A percentile compares a stretch with the other conserved stretches of the same genome.
These are phyloP conservation scores for Carex kokanica DNA, from an alignment of 176 grass and related monocot species.

Conservation along the genomic window DNA sequence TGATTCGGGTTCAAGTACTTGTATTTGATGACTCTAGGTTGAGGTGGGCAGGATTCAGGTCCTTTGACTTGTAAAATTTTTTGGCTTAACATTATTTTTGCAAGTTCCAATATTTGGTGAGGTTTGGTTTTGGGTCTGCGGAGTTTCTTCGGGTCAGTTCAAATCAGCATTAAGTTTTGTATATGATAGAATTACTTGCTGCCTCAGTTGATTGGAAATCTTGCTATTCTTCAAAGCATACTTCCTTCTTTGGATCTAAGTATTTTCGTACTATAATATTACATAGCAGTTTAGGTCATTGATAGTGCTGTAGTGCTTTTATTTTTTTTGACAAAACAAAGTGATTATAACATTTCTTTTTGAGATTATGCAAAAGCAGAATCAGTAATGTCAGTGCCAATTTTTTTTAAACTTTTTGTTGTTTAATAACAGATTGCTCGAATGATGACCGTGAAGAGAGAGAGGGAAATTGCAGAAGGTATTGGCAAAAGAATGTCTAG, in stretches of 20 bases:
- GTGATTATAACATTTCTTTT: not conserved
- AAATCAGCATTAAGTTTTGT: not conserved
- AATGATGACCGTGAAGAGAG: slow-evolving; percentile 91
- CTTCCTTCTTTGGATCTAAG: not conserved
- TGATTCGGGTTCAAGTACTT: not conserved
- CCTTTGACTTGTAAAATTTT: too few species aligned
- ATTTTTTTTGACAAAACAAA: not conserved
- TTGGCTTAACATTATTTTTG: too few species aligned
- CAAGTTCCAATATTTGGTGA: not conserved
- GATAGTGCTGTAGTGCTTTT: not conserved
- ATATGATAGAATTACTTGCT: not conserved
- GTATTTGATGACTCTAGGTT: not conserved
- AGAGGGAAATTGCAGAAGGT: slow-evolving; percentile 83
- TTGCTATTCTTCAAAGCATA: not conserved
- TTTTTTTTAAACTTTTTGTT: not conserved
- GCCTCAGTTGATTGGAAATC: not conserved
- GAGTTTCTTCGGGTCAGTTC: not conserved
- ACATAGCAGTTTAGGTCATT: not conserved
- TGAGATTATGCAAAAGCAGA: not conserved
- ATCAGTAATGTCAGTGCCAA: not conserved
- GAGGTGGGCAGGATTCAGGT: not conserved
- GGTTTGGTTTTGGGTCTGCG: not conserved
- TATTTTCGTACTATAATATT: not conserved
- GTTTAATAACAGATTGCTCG: slow-evolving; percentile 65
- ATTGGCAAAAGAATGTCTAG: slow-evolving; percentile 93